Conservation (phyloP, 2,329 filamentous ascomycete species). For the Penicillium sp. region DNA sequence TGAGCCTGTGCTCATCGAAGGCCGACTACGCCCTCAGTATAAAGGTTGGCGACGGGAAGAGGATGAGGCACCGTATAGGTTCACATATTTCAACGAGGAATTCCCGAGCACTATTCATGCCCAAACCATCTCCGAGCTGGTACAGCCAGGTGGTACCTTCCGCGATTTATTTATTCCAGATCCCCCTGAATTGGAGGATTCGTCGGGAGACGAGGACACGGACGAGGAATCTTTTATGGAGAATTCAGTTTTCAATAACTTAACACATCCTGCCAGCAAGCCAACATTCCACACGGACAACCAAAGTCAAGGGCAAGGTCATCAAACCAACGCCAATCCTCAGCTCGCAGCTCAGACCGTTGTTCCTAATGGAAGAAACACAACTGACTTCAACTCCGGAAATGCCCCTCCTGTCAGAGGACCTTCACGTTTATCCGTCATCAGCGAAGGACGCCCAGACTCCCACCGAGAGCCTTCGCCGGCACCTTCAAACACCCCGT, state of each 20-base stretch:
- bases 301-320: slow-evolving; percentile 1
- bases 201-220: slow-evolving; percentile 63
- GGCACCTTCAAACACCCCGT: slow-evolving; percentile 18
- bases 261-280: slow-evolving; percentile 1
- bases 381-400: neutral
- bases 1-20: slow-evolving; percentile 89
- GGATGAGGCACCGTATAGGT: slow-evolving; percentile 87
- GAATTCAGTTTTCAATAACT: slow-evolving; percentile 4
- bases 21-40: slow-evolving; percentile 76
- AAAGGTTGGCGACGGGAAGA: slow-evolving; percentile 81
- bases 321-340: slow-evolving; percentile 2
- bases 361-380: slow-evolving; percentile 10
- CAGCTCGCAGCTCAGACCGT: neutral
- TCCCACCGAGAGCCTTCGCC: slow-evolving; percentile 27
- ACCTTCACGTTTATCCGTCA: slow-evolving; percentile 35
- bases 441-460: slow-evolving; percentile 36
- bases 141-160: slow-evolving; percentile 81
- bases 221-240: slow-evolving; percentile 30
- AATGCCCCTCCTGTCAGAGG: slow-evolving; percentile 7
- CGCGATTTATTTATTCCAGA: slow-evolving; percentile 88
- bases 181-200: slow-evolving; percentile 70
- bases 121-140: slow-evolving; percentile 87
- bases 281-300: slow-evolving; percentile 8
- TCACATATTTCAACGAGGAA: slow-evolving; percentile 98
- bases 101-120: slow-evolving; percentile 95